Evolutionary conservation across 2,329 filamentous ascomycete genomes (phyloP).

Genomic region (Colletotrichum salicis): DNA sequence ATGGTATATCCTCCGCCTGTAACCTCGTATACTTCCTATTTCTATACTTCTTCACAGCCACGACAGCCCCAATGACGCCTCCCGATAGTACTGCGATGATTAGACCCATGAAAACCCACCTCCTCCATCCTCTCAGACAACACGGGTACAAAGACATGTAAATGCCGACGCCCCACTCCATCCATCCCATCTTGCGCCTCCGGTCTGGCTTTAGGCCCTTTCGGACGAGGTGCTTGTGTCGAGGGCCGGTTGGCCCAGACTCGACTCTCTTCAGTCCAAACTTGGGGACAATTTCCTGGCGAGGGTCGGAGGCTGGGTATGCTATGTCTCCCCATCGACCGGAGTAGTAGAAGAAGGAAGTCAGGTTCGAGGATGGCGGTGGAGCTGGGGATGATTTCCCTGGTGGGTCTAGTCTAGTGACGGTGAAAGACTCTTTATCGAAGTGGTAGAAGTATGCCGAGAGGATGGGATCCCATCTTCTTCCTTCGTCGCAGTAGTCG

Average conservation of each 20-base stretch:
- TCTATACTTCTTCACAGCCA: slow-evolving; percentile 26
- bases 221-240: slow-evolving; percentile 45
- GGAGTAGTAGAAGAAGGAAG: slow-evolving; percentile 47
- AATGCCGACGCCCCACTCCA: slow-evolving; percentile 41
- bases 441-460: slow-evolving; percentile 50
- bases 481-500: slow-evolving; percentile 48
- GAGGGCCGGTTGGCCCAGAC: slow-evolving; percentile 46
- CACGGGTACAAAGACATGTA: slow-evolving; percentile 48
- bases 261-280: slow-evolving; percentile 48
- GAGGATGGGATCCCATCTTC: slow-evolving; percentile 47
- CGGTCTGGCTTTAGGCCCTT: slow-evolving; percentile 46
- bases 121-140: slow-evolving; percentile 47
- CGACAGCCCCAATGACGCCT: slow-evolving; percentile 1
- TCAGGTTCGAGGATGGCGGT: slow-evolving; percentile 40
- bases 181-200: slow-evolving; percentile 39
- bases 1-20: slow-evolving; percentile 39
- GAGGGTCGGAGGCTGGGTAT: slow-evolving; percentile 45
- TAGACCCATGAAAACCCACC: slow-evolving; percentile 41
- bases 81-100: slow-evolving; percentile 30
- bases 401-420: slow-evolving; percentile 37
- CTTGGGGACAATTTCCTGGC: slow-evolving; percentile 43
- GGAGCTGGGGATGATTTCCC: neutral
- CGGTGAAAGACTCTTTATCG: slow-evolving; percentile 38
- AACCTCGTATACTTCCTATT: slow-evolving; percentile 38
- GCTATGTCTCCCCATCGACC: slow-evolving; percentile 48